phyloP scores from a whole-genome alignment of 176 grass and related monocot genomes.

The Typha latifolia region DNA sequence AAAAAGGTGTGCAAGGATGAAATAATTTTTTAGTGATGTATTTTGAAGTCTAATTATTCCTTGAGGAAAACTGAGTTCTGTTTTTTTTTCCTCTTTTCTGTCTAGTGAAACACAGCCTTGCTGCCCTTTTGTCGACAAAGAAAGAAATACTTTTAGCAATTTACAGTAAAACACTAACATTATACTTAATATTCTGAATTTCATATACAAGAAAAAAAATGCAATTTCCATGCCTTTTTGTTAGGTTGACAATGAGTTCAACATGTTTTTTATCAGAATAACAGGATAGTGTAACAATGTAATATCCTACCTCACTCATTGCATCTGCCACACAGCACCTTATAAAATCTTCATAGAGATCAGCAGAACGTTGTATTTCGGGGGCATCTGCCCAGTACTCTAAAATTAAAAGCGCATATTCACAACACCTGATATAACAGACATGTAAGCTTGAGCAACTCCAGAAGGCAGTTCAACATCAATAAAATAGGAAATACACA shows the following conservation, averaged over 20 bases:
- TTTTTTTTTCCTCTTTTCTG: no score
- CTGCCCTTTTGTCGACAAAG: no score
- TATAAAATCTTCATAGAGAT: constrained; percentile 92
- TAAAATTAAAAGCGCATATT: constrained; percentile 75
- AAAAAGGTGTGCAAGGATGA: no score
- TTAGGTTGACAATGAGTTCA: background rate
- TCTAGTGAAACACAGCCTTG: no score
- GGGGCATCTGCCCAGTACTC: constrained; percentile 98
- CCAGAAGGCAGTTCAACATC: constrained; percentile 10
- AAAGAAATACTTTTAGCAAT: no score
- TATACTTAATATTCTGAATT: no score
- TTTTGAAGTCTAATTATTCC: no score
- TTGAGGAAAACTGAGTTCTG: no score
- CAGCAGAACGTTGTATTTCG: constrained; percentile 87
- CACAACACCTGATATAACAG: constrained; percentile 62
- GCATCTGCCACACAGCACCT: constrained; percentile 94
- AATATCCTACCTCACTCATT: constrained; percentile 75
- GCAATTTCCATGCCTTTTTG: background rate
- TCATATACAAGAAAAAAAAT: background rate
- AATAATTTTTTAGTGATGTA: no score
- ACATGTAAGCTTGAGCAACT: constrained; percentile 15
- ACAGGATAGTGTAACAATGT: background rate
- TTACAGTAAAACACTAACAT: no score
- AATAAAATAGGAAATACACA: constrained; percentile 13
- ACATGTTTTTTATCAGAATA: background rate